phyloP scores from a whole-genome alignment of 371 early-diverging fungal genomes.

The Mucor lusitanicus region DNA sequence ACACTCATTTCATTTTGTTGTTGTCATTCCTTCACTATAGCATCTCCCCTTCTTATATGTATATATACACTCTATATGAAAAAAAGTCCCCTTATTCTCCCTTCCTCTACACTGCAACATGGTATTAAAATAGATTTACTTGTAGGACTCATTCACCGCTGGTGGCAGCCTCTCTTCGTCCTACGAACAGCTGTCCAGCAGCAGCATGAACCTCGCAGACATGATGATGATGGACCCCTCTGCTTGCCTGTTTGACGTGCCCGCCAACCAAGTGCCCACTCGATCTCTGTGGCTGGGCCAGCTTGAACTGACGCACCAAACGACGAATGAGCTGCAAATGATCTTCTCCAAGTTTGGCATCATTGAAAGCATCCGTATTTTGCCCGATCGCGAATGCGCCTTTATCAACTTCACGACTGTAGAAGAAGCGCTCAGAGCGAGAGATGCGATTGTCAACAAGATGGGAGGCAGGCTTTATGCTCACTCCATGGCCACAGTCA shows the following conservation, averaged over 20 bases:
- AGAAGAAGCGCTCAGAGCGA: constrained; percentile 77
- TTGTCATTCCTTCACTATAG: neutral
- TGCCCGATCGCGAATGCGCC: constrained; percentile 70
- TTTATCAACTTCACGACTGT: constrained; percentile 44
- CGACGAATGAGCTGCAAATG: constrained; percentile 73
- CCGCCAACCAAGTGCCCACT: constrained; percentile 3
- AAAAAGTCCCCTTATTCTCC: neutral
- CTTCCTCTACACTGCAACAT: neutral
- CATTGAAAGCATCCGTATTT: constrained; percentile 89
- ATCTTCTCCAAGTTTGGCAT: constrained; percentile 86
- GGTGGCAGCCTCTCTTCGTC: constrained; percentile 9
- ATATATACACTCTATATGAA: too few species aligned
- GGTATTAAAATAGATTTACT: neutral
- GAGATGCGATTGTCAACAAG: constrained; percentile 71
- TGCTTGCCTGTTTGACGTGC: neutral
- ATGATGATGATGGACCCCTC: neutral
- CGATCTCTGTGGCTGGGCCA: constrained; percentile 93
- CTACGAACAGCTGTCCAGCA: neutral
- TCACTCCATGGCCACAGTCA: constrained; percentile 53
- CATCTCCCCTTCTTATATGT: neutral
- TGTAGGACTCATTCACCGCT: constrained; percentile 9
- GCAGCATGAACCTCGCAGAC: neutral
- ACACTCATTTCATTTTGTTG: neutral
- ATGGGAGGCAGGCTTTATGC: constrained; percentile 64
- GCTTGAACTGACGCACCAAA: constrained; percentile 71